These are phyloP conservation scores for Pseudogymnoascus sp. DNA, from an alignment of 2,329 filamentous ascomycete species.

Conservation along the genomic window DNA sequence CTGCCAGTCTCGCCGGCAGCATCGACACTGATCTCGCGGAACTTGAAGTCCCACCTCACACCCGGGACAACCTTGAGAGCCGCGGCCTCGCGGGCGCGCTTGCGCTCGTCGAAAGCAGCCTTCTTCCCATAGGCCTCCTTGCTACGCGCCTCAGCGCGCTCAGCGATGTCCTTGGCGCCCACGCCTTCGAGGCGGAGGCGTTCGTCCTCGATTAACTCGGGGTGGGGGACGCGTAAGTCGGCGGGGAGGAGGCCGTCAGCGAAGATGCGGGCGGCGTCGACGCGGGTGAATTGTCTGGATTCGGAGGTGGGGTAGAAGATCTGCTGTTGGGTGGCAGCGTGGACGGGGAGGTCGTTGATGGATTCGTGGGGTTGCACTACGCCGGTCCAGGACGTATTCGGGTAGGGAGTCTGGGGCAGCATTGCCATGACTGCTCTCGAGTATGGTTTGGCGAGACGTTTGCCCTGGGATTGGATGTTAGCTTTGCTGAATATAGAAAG, in stretches of 20 bases:
- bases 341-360: slow-evolving; percentile 59
- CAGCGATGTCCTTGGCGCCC: slow-evolving; percentile 26
- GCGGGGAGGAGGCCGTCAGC: slow-evolving; percentile 52
- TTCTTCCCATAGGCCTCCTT: slow-evolving; percentile 31
- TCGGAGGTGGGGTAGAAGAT: slow-evolving; percentile 59
- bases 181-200: slow-evolving; percentile 29
- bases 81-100: slow-evolving; percentile 31
- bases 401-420: slow-evolving; percentile 66
- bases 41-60: slow-evolving; percentile 55
- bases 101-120: slow-evolving; percentile 9
- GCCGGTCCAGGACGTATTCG: slow-evolving; percentile 25
- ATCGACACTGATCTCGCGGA: slow-evolving; percentile 52
- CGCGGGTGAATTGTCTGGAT: slow-evolving; percentile 55
- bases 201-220: slow-evolving; percentile 48
- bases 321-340: slow-evolving; percentile 54
- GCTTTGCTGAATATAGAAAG: slow-evolving; percentile 20
- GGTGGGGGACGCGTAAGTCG: slow-evolving; percentile 55
- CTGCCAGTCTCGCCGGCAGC: slow-evolving; percentile 48
- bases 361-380: slow-evolving; percentile 37
- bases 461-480: slow-evolving; percentile 48
- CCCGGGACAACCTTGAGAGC: slow-evolving; percentile 40
- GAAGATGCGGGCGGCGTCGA: slow-evolving; percentile 59
- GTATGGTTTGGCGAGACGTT: slow-evolving; percentile 70
- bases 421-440: slow-evolving; percentile 68
- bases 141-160: slow-evolving; percentile 26